Percentiles rank a stretch among this genome's conserved stretches.
Conservation (phyloP, 805 yeast species). For the Cyberlindnera euphorbiiphila region DNA sequence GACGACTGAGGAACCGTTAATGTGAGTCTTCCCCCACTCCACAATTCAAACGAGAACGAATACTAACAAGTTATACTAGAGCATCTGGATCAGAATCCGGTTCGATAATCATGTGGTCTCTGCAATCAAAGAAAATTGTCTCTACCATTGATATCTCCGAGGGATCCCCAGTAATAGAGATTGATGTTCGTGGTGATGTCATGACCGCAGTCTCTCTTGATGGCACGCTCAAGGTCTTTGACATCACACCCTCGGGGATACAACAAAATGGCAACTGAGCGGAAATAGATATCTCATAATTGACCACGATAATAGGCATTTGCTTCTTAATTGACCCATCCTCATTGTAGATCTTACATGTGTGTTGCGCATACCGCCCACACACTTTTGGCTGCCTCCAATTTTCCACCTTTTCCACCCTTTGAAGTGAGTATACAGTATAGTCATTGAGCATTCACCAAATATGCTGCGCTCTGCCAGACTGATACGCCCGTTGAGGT, state of each 20-base stretch:
- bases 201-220: constrained; percentile 14
- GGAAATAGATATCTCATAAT: background rate
- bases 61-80: constrained; percentile 3
- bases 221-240: constrained; percentile 12
- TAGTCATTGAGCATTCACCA: no score
- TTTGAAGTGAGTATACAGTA: no score
- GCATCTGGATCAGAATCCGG: constrained; percentile 61
- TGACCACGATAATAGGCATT: background rate
- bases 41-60: background rate
- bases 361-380: background rate
- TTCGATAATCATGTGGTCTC: constrained; percentile 59
- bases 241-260: background rate
- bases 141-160: constrained; percentile 8
- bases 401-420: no score
- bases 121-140: constrained; percentile 53
- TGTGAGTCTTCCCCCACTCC: constrained; percentile 22
- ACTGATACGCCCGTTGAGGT: no score
- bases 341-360: no score
- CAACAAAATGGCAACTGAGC: background rate
- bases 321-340: no score
- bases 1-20: constrained; percentile 33
- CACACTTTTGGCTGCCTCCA: no score
- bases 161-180: constrained; percentile 15
- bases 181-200: constrained; percentile 13
- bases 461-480: no score